These are phyloP conservation scores for Aspergillus wentii DNA, from an alignment of 495 filamentous ascomycete species.

Conservation along the genomic window DNA sequence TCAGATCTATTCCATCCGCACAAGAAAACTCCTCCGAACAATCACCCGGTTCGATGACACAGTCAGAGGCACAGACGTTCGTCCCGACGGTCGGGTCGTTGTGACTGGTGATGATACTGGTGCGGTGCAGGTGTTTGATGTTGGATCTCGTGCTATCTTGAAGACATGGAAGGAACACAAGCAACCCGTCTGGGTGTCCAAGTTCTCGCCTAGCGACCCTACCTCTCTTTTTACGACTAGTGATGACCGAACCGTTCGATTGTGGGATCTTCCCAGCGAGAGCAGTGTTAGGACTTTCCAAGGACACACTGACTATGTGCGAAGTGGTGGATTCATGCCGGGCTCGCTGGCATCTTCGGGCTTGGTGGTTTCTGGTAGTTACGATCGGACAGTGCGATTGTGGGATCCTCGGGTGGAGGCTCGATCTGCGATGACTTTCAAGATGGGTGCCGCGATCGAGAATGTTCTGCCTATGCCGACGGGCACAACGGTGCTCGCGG, in stretches of 20 bases:
- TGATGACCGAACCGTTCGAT: slow-evolving; percentile 85
- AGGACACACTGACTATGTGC: slow-evolving; percentile 92
- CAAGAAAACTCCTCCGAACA: slow-evolving; percentile 81
- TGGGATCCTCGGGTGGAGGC: slow-evolving; percentile 82
- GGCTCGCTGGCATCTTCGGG: slow-evolving; percentile 62
- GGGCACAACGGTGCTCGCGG: slow-evolving; percentile 79
- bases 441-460: slow-evolving; percentile 85
- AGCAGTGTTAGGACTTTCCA: slow-evolving; percentile 67
- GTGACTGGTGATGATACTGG: slow-evolving; percentile 89
- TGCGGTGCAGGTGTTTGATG: slow-evolving; percentile 90
- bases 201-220: slow-evolving; percentile 80
- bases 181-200: slow-evolving; percentile 87
- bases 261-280: slow-evolving; percentile 90
- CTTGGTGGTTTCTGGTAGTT: slow-evolving; percentile 79
- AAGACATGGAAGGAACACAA: slow-evolving; percentile 96
- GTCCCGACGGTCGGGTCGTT: slow-evolving; percentile 81
- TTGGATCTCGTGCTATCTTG: slow-evolving; percentile 80
- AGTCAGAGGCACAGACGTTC: slow-evolving; percentile 79
- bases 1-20: slow-evolving; percentile 87
- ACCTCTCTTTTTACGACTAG: slow-evolving; percentile 78
- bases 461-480: slow-evolving; percentile 77
- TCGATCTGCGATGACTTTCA: slow-evolving; percentile 79
- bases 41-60: slow-evolving; percentile 89
- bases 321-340: slow-evolving; percentile 80
- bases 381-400: slow-evolving; percentile 87